phyloP scores from a whole-genome alignment of 2,329 filamentous ascomycete genomes.

The Botryotinia narcissicola region DNA sequence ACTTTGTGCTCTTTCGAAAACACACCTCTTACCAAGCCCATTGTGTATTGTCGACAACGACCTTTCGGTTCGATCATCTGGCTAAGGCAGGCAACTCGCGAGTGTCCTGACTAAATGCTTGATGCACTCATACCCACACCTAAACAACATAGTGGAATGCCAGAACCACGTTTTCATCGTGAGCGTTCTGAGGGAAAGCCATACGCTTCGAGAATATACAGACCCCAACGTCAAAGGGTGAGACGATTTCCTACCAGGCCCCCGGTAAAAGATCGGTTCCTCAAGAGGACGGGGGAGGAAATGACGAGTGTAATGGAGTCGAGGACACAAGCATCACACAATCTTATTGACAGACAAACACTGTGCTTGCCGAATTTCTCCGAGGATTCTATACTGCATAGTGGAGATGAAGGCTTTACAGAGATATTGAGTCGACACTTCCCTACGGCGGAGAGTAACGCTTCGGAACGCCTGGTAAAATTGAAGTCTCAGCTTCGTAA shows the following conservation, averaged over 20 bases:
- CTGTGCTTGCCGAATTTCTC: constrained; percentile 35
- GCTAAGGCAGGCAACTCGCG: constrained; percentile 12
- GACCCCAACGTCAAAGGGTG: constrained; percentile 30
- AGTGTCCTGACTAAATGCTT: constrained; percentile 16
- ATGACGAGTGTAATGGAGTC: constrained; percentile 21
- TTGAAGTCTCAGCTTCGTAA: constrained; percentile 56
- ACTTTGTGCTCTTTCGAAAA: background rate
- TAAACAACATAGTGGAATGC: constrained; percentile 29
- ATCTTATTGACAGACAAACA: constrained; percentile 32
- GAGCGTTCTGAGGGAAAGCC: constrained; percentile 26
- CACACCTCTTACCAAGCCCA: background rate
- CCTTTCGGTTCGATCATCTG: background rate
- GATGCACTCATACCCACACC: constrained; percentile 7
- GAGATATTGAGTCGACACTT: constrained; percentile 40
- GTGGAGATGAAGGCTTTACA: constrained; percentile 35
- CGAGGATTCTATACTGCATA: constrained; percentile 32
- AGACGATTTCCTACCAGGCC: constrained; percentile 24
- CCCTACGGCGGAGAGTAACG: constrained; percentile 54
- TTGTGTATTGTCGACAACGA: background rate
- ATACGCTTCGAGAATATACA: constrained; percentile 31
- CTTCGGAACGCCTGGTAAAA: constrained; percentile 56
- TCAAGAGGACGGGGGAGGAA: constrained; percentile 24
- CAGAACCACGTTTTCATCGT: constrained; percentile 24
- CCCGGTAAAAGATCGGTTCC: constrained; percentile 19
- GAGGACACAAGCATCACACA: constrained; percentile 23